Evolutionary conservation across 768 basidiomycete species (phyloP).

Genomic region (Rhodocollybia butyracea): DNA sequence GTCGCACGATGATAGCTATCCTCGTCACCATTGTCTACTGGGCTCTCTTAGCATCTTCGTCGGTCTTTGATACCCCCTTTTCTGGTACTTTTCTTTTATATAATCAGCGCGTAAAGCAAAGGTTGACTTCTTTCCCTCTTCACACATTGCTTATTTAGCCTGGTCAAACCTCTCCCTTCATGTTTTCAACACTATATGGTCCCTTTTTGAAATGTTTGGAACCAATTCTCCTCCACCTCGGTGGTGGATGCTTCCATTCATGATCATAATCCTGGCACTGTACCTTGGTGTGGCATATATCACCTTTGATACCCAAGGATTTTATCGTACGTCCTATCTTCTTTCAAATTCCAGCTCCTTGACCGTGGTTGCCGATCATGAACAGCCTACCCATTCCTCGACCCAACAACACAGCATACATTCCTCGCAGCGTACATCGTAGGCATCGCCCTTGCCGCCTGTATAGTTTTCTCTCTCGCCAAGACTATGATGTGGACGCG

Average conservation of each 20-base stretch:
- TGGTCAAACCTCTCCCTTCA: slow-evolving; percentile 63
- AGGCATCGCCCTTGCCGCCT: slow-evolving; percentile 51
- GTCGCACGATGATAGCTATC: slow-evolving; percentile 40
- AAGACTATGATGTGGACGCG: slow-evolving; percentile 4
- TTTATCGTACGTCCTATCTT: slow-evolving; percentile 51
- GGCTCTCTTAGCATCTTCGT: slow-evolving; percentile 43
- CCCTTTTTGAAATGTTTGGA: slow-evolving; percentile 53
- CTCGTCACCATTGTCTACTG: slow-evolving; percentile 65
- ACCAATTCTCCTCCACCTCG: slow-evolving; percentile 51
- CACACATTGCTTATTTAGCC: slow-evolving; percentile 31
- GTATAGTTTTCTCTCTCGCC: slow-evolving; percentile 46
- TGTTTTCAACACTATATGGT: slow-evolving; percentile 53
- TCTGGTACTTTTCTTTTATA: slow-evolving; percentile 28
- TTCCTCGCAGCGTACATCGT: slow-evolving; percentile 60
- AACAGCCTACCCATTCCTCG: slow-evolving; percentile 65
- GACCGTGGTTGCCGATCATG: not conserved
- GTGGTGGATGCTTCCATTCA: slow-evolving; percentile 46
- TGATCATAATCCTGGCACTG: slow-evolving; percentile 44
- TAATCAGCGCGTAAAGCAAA: slow-evolving; percentile 11
- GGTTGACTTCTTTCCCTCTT: slow-evolving; percentile 11
- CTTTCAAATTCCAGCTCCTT: not conserved
- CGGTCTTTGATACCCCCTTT: slow-evolving; percentile 37
- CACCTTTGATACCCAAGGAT: slow-evolving; percentile 53
- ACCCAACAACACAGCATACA: slow-evolving; percentile 41
- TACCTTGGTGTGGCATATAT: slow-evolving; percentile 73